Conservation (phyloP, 1,284 basidiomycete species). For the Xanthoconium separans region DNA sequence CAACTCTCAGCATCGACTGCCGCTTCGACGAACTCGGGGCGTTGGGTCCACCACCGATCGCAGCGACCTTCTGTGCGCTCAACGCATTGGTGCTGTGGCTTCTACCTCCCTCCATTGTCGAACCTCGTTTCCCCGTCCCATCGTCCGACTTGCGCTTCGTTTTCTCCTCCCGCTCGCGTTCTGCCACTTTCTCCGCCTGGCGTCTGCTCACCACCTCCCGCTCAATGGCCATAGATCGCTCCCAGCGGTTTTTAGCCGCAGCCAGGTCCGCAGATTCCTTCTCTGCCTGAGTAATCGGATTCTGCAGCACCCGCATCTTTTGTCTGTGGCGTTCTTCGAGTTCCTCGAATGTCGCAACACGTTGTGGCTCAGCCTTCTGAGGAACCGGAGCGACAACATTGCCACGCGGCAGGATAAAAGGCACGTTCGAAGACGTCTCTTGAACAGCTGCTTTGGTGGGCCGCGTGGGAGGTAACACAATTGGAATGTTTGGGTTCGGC, state of each 20-base stretch:
- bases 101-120: constrained; percentile 30
- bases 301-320: constrained; percentile 74
- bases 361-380: constrained; percentile 45
- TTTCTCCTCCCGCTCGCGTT: constrained; percentile 46
- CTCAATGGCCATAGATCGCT: constrained; percentile 66
- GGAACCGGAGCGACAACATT: constrained; percentile 46
- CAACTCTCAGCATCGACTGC: constrained; percentile 72
- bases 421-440: constrained; percentile 25
- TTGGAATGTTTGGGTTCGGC: constrained; percentile 27
- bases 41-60: constrained; percentile 35
- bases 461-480: constrained; percentile 32
- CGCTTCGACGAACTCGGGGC: constrained; percentile 51
- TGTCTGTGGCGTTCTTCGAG: constrained; percentile 78
- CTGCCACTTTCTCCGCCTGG: constrained; percentile 68
- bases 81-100: constrained; percentile 50
- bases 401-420: constrained; percentile 32
- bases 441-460: constrained; percentile 14
- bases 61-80: constrained; percentile 60
- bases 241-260: constrained; percentile 73
- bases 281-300: constrained; percentile 68
- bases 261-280: constrained; percentile 68
- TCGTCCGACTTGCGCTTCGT: constrained; percentile 45
- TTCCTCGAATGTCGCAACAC: constrained; percentile 75
- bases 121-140: constrained; percentile 31
- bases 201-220: constrained; percentile 65